Evolutionary conservation across 257 asterid genomes (phyloP), one percentile per base, ranked within the genome.

Genomic region (Solanum virginianum): DNA sequence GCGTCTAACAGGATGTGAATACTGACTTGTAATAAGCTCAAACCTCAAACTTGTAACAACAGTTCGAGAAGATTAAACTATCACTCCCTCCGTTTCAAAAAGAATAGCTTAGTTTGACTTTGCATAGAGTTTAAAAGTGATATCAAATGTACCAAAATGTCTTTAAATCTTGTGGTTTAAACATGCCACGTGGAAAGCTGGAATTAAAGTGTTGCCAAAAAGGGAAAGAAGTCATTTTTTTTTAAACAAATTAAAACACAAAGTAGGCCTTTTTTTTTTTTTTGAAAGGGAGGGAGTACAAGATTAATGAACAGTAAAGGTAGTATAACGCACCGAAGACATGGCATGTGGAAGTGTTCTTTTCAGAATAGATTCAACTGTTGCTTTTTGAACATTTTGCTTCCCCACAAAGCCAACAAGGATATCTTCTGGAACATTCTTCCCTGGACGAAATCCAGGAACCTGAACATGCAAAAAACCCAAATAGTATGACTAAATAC

Each of bases 391-490:
- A 85, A 93, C 89, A 87, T 84, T 83, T 56, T 92, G 91, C 89
- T 92, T 91, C 86, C 99, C 98, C n/a, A 93, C 87, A 70, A 84
- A 88, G 83, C 90, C 80, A 72, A 94, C 22, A 84, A 96, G 97
- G 85, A 94, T 93, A 84, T 86, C 90, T 89, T 94, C 99, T 8
- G 99, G 98, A 74, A 96, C 92, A 88, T 86, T 90, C 92, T 94
- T 94, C 84, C 99, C 99, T 1, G 98, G 97, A 71, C 98, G 99
- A 93, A 96, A 94, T 66, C 99, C 99, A n/a, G 99, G 99, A 84
- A 96, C 94, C 99, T 96, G 85, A 54, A 69, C 62, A 57, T 68
- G 77, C 20, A 71, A 41, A 71, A 18, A 36, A 4, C 5, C 41
- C 26, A 10, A n/a, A 41, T 10, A 41, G 10, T 39, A 70, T 72